Percentiles rank a stretch among this genome's conserved stretches.
phyloP scores from a whole-genome alignment of 2,329 filamentous ascomycete genomes.

The Tolypocladium ovalisporum region DNA sequence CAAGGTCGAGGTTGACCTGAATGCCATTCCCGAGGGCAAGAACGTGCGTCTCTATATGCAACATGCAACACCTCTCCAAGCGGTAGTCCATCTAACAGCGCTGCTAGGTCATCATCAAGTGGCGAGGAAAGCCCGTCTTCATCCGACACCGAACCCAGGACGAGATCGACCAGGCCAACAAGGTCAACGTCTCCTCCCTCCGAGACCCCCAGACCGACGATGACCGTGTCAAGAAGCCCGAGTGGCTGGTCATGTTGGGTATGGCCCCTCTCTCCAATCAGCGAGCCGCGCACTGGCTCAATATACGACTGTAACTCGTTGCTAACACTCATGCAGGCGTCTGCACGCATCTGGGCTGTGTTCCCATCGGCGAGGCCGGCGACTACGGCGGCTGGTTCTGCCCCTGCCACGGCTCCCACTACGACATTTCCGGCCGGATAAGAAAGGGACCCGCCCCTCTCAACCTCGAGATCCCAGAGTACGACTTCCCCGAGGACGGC shows the following conservation, averaged over 20 bases:
- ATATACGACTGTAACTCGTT: neutral
- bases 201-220: slow-evolving; percentile 86
- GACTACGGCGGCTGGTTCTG: slow-evolving; percentile 99
- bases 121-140: slow-evolving; percentile 99
- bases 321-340: slow-evolving; percentile 51
- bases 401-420: slow-evolving; percentile 99
- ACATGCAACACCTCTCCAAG: neutral
- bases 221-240: slow-evolving; percentile 93
- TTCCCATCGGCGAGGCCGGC: slow-evolving; percentile 96
- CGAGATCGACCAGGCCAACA: slow-evolving; percentile 93
- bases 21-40: slow-evolving; percentile 94
- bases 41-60: slow-evolving; percentile 62
- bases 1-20: slow-evolving; percentile 96
- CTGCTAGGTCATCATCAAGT: slow-evolving; percentile 92
- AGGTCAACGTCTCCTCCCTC: slow-evolving; percentile 69
- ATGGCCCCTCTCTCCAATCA: slow-evolving; percentile 21
- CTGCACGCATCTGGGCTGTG: slow-evolving; percentile 98
- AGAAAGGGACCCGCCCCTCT: slow-evolving; percentile 94
- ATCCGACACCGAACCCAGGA: slow-evolving; percentile 91
- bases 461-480: slow-evolving; percentile 89
- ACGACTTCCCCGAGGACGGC: slow-evolving; percentile 86
- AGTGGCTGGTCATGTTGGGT: slow-evolving; percentile 99
- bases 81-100: neutral
- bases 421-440: slow-evolving; percentile 98
- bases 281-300: neutral